Base-by-base conservation (phyloP, 192 early-diverging fungal species). In the Coemansia interrupta region DNA sequence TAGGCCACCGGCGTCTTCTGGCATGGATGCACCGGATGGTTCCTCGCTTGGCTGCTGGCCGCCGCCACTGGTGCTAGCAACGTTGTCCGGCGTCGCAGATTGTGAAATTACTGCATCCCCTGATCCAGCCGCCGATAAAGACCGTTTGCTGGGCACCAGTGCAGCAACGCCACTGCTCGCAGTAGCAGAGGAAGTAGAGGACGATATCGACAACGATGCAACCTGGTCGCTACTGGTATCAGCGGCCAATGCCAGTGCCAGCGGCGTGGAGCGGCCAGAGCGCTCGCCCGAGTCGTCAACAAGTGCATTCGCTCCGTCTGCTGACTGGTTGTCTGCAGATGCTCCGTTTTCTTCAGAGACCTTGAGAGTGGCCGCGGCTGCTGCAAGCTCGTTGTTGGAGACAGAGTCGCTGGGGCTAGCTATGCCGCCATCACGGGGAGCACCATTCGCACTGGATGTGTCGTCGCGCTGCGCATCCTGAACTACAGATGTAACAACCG, bases 61-160 rank as follows among this genome's bases (percentile, higher is more conserved):
- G 28, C 26, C 19, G 54, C 26, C 19, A 47, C 32, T 50, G 22
- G 19, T 32, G 26, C 20, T 49, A 20, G 17, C 56, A 29, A 44
- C 43, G 38, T 47, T 58, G 15, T 46, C 38, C 17, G 56, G 56
- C 19, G 56, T 41, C 12, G 15, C 22, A 2, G 57, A 49, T 20
- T 23, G 17, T 28, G 57, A 59, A 14, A 47, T 43, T 24, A 46
- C 60, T 40, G 50, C 62, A 8, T 63, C 67, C 4, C 18, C 39
- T 30, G 62, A 39, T 29, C 41, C 44, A 22, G 57, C 38, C n/a
- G 56, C 49, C 11, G 60, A n/a, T 48, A 78, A 55, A 26, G 75
- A 30, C 46, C 75, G 69, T 55, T 78, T 78, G 65, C 65, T 72
- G 22, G 75, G 75, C 43, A 78, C 75, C 17, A 72, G 45, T 14